Evolutionary conservation across 2,329 filamentous ascomycete genomes (phyloP), one percentile per base, ranked within the genome.

Genomic region (Xylariaceae sp.): DNA sequence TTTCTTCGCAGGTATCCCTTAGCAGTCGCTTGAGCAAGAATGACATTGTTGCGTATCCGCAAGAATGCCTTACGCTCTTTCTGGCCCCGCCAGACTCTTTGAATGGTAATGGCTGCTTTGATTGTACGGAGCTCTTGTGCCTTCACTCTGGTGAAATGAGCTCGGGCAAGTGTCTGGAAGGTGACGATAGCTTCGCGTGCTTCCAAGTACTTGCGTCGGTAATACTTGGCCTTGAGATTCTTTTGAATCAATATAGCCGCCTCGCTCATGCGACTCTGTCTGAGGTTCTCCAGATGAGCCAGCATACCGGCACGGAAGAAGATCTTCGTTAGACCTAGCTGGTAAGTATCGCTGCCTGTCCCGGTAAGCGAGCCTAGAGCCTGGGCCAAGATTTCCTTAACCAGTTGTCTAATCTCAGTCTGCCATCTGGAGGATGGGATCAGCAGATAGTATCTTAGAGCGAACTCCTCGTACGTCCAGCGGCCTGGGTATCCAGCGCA

Each of bases 251-350:
- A 88, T 64, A 95, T 89, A 9, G 94, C 94, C 63, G 91, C 95
- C 62, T 91, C 88, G 69, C 95, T 97, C 68, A 99, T 80, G 56
- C 91, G 86, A 62, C 80, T 89, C 9, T 94, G 96, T 56, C 94
- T 85, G 61, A 96, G 79, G 63, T 96, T 96, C 74, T 99, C 94
- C 49, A 99, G 77, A 76, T 96, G 96, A 5, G 94, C 94, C 65
- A 99, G 85, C 94, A 99, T 99, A 72, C 94, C 94, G 53, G 94
- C 94, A 57, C 94, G 88, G 84, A 99, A 99, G 77, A 99, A 99
- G 69, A 99, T 96, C 77, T 99, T 99, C 50, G 92, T 97, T 62
- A 97, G 78, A 74, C 94, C 94, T 61, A 99, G 83, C 74, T 99
- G 94, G 70, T 97, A 99, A 74, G 96, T 99, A 76, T 97, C 94